phyloP scores from a whole-genome alignment of 805 yeast species.

The Ogataea methylovora region DNA sequence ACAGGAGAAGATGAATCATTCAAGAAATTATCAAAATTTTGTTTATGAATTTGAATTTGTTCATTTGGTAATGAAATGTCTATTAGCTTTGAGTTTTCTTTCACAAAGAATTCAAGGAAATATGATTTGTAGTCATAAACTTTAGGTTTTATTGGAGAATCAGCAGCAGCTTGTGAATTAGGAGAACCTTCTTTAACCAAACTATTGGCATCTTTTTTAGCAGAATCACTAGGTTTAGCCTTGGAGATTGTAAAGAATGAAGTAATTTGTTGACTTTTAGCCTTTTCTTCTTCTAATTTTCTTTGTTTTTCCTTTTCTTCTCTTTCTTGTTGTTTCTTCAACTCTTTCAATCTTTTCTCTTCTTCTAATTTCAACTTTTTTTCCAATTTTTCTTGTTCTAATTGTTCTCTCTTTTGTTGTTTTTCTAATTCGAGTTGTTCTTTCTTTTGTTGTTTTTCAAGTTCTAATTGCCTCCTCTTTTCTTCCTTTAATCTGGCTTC shows the following conservation, averaged over 20 bases:
- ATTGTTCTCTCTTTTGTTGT: slow-evolving; percentile 14
- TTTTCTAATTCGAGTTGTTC: slow-evolving; percentile 21
- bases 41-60: background rate
- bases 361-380: slow-evolving; percentile 11
- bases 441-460: slow-evolving; percentile 27
- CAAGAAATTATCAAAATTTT: slow-evolving; percentile 8
- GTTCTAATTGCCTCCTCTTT: slow-evolving; percentile 21
- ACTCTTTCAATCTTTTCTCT: slow-evolving; percentile 7
- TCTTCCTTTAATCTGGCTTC: slow-evolving; percentile 22
- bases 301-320: slow-evolving; percentile 8
- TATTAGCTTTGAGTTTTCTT: slow-evolving; percentile 16
- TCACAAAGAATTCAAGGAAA: slow-evolving; percentile 22
- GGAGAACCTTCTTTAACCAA: background rate
- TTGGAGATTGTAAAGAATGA: slow-evolving; percentile 19
- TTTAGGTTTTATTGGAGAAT: slow-evolving; percentile 1
- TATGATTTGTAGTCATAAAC: slow-evolving; percentile 14
- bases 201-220: background rate
- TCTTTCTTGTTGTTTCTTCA: slow-evolving; percentile 5
- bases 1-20: background rate
- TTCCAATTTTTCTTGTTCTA: slow-evolving; percentile 21
- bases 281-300: slow-evolving; percentile 15
- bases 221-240: background rate
- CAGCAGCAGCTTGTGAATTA: too few species aligned
- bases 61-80: background rate
- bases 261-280: slow-evolving; percentile 22